Evolutionary conservation across 768 basidiomycete genomes (phyloP).

Genomic region (Auricularia sp.): DNA sequence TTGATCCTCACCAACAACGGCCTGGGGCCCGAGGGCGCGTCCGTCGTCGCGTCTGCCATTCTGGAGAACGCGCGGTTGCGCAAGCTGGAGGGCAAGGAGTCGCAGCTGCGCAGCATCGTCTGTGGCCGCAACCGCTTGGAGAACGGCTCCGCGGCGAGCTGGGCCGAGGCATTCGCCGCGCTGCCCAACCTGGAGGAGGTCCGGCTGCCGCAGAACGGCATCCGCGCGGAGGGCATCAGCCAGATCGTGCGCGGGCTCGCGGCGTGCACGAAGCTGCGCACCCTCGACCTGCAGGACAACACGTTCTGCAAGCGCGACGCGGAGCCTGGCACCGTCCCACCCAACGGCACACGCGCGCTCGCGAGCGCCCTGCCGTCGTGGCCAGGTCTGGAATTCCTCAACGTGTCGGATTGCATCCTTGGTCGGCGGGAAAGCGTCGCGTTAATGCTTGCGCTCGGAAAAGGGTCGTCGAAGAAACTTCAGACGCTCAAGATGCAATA

Average conservation of each 20-base stretch:
- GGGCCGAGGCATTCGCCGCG: constrained; percentile 81
- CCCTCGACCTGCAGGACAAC: constrained; percentile 86
- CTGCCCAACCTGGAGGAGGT: constrained; percentile 78
- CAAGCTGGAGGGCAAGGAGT: constrained; percentile 52
- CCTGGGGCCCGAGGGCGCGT: constrained; percentile 82
- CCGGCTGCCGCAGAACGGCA: constrained; percentile 95
- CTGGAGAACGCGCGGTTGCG: constrained; percentile 60
- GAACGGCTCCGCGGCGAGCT: constrained; percentile 71
- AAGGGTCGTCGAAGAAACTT: constrained; percentile 65
- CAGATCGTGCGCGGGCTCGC: constrained; percentile 67
- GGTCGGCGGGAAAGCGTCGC: constrained; percentile 68
- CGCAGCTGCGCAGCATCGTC: constrained; percentile 69
- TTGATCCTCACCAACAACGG: constrained; percentile 96
- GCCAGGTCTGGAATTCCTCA: constrained; percentile 64
- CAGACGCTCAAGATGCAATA: constrained; percentile 78
- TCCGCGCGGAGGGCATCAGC: constrained; percentile 82
- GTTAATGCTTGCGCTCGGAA: constrained; percentile 47
- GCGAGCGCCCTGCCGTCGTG: constrained; percentile 58
- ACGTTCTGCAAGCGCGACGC: constrained; percentile 24
- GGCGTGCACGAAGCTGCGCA: constrained; percentile 51
- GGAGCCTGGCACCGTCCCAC: constrained; percentile 43
- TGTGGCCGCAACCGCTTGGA: constrained; percentile 97
- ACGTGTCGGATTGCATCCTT: constrained; percentile 87
- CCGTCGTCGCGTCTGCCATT: constrained; percentile 75
- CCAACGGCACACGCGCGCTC: constrained; percentile 43